Evolutionary conservation across 495 filamentous ascomycete species (phyloP).

Genomic region (Xylaria cubensis): DNA sequence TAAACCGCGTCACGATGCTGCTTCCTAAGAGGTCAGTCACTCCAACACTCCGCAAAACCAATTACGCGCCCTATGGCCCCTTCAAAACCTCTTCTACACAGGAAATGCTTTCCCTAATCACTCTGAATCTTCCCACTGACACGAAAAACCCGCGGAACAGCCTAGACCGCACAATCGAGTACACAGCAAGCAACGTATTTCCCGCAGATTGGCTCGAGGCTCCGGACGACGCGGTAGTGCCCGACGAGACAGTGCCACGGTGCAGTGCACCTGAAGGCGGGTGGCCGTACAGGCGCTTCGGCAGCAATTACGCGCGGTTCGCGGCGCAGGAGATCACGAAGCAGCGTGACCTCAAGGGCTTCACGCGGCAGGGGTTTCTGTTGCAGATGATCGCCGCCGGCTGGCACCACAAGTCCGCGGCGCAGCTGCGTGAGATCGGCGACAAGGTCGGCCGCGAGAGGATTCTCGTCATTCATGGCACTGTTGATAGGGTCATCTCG

Average conservation of each 20-base stretch:
- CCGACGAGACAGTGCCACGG: constrained; percentile 37
- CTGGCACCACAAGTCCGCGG: constrained; percentile 75
- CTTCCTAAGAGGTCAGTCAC: constrained; percentile 61
- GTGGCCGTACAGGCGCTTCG: constrained; percentile 58
- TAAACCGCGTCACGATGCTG: constrained; percentile 70
- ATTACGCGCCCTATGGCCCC: background rate
- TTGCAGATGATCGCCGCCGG: constrained; percentile 78
- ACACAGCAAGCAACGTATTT: constrained; percentile 66
- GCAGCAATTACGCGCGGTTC: constrained; percentile 78
- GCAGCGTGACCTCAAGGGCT: constrained; percentile 58
- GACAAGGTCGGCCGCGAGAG: constrained; percentile 71
- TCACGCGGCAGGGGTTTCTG: constrained; percentile 71
- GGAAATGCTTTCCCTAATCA: background rate
- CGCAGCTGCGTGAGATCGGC: constrained; percentile 67
- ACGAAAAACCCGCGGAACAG: constrained; percentile 23
- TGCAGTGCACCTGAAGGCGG: constrained; percentile 34
- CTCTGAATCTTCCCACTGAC: background rate
- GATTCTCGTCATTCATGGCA: constrained; percentile 78
- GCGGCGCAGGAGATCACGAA: constrained; percentile 77
- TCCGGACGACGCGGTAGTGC: constrained; percentile 63
- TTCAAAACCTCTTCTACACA: too few relatives aligned
- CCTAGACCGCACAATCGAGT: constrained; percentile 44
- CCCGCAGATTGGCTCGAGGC: constrained; percentile 61
- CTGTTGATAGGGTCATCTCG: constrained; percentile 75
- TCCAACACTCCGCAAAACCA: background rate